phyloP scores from a whole-genome alignment of 768 basidiomycete species.

The Lactarius sp. region DNA sequence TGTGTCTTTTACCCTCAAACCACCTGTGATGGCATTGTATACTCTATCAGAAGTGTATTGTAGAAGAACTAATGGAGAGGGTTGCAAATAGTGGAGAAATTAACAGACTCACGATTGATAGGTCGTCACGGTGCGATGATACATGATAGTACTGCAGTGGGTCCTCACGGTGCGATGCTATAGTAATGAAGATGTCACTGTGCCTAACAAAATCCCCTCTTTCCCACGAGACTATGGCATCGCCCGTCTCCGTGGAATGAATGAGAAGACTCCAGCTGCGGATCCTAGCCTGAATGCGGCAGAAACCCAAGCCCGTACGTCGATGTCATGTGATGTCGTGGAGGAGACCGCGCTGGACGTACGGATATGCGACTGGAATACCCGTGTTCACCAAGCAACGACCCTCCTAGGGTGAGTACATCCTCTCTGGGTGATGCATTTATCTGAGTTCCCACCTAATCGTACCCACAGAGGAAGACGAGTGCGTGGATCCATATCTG shows the following conservation, averaged over 20 bases:
- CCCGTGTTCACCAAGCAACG: slow-evolving; percentile 1
- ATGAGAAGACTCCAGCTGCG: neutral
- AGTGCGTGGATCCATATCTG: neutral
- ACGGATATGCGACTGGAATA: slow-evolving; percentile 19
- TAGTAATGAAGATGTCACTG: neutral
- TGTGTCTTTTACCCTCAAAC: no score
- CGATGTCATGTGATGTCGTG: neutral
- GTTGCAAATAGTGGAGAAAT: no score
- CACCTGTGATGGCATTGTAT: no score
- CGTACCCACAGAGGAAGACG: neutral
- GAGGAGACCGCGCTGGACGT: neutral
- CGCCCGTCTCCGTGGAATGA: neutral
- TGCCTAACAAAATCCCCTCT: neutral
- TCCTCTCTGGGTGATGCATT: neutral
- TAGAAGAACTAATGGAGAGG: no score
- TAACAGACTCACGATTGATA: no score
- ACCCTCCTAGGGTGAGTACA: neutral
- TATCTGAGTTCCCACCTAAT: neutral
- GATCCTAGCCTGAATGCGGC: neutral
- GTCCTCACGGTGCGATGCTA: no score
- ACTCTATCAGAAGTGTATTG: no score
- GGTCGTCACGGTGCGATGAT: no score
- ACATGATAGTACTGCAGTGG: no score
- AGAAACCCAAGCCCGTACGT: neutral
- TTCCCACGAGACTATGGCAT: slow-evolving; percentile 2